A percentile compares a stretch with the other conserved stretches of the same genome.
Conservation (phyloP, 31 red algal genomes). For the Asparagopsis taxiformis region DNA sequence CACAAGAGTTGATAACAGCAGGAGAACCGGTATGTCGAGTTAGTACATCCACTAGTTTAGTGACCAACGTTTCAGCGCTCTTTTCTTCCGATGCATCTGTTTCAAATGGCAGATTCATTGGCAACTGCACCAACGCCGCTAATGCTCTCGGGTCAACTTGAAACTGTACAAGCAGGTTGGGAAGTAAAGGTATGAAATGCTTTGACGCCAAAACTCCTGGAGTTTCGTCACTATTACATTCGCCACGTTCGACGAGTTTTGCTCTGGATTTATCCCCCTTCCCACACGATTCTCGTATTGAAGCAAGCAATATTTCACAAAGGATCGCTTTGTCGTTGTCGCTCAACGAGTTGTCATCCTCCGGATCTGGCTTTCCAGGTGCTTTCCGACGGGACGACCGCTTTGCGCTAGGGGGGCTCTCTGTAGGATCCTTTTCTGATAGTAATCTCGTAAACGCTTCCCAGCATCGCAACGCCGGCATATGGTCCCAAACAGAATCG, state of each 20-base stretch:
- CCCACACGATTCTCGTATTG: conserved; percentile 33
- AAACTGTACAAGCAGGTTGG: conserved; percentile 43
- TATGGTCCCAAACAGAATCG: conserved; percentile 75
- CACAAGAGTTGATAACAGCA: conserved; percentile 30
- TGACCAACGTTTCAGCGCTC: conserved; percentile 13
- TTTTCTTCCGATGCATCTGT: conserved; percentile 46
- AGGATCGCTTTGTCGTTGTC: conserved; percentile 27
- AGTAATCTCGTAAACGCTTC: conserved; percentile 68
- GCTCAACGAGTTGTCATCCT: conserved; percentile 15
- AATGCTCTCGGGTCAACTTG: conserved; percentile 35
- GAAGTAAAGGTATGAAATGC: conserved; percentile 30
- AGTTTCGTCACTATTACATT: conserved; percentile 22
- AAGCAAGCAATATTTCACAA: conserved; percentile 43
- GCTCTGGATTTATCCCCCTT: conserved; percentile 27
- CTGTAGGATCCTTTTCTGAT: conserved; percentile 12
- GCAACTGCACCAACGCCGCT: conserved; percentile 37
- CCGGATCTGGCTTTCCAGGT: neutral
- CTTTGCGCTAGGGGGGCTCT: too few species aligned
- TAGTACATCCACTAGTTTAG: conserved; percentile 31
- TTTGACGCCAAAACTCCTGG: conserved; percentile 18
- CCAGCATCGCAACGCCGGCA: conserved; percentile 74
- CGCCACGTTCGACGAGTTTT: conserved; percentile 26
- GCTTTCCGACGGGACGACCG: too few species aligned
- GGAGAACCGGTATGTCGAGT: conserved; percentile 39
- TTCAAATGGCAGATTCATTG: conserved; percentile 40